Evolutionary conservation across 768 basidiomycete genomes (phyloP).

Genomic region (Phanerodontia chrysosporium): DNA sequence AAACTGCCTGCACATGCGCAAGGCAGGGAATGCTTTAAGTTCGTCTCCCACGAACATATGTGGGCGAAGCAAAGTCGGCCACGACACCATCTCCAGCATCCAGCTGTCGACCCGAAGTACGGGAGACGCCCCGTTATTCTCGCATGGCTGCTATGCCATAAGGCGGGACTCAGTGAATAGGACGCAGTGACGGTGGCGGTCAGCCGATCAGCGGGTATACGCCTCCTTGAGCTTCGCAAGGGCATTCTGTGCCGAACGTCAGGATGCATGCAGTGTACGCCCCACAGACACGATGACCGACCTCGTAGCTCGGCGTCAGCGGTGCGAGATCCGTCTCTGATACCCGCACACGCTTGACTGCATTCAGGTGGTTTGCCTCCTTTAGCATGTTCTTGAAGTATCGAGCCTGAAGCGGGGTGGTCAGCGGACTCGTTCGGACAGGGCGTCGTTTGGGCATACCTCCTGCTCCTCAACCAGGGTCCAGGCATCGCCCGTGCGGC

Average conservation of each 20-base stretch:
- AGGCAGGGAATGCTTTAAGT: no score
- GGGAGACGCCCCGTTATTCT: no score
- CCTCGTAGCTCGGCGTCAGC: constrained; percentile 65
- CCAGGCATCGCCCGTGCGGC: constrained; percentile 87
- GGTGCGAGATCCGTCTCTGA: constrained; percentile 54
- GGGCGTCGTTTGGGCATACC: constrained; percentile 32
- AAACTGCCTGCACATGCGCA: no score
- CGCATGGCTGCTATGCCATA: no score
- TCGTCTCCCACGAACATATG: no score
- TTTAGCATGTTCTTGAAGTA: constrained; percentile 85
- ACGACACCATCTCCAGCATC: no score
- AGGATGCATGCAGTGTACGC: not conserved
- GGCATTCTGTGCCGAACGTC: constrained; percentile 20
- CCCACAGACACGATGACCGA: constrained; percentile 25
- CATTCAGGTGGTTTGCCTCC: constrained; percentile 62
- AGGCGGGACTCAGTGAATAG: no score
- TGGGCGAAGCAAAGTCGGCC: no score
- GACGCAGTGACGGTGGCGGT: no score
- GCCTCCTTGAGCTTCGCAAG: constrained; percentile 23
- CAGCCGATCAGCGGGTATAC: constrained; percentile 7
- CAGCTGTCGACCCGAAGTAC: no score
- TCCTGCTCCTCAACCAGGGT: constrained; percentile 93
- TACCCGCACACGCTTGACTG: constrained; percentile 66
- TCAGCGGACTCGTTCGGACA: not conserved
- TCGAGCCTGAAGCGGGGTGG: constrained; percentile 50